Base-by-base conservation (phyloP, 345 rosid species). In the Mallotus nudiflorus region DNA sequence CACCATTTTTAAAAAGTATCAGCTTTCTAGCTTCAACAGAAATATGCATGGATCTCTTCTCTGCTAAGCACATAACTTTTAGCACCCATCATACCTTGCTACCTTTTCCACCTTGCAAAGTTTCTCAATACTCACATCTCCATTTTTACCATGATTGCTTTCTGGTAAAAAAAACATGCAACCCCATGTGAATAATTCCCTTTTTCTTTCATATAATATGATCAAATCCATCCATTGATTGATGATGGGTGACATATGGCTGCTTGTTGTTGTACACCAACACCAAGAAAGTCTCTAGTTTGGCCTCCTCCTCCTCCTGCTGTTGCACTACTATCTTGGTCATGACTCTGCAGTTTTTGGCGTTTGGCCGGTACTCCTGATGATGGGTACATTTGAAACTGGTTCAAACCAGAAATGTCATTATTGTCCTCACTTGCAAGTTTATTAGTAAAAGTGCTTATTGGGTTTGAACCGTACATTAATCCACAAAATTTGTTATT, bases 271-370 rank as follows among this genome's bases (percentile, higher is more conserved):
- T 84, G 89, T 28, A 82, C 86, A 59, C 96, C 97, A 71, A 91
- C 97, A 16, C 99, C 97, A 33, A 95, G 83, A 66, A 95, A 95
- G 59, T 95, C 97, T 70, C 99, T 84, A 20, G 99, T 95, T 79
- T 94, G 82, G 84, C 93, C 98, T 74, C 88, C 85, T 62, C 57
- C 75, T 15, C 65, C 79, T 3, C 22, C 67, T 33, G 7, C 46
- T 18, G 45, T 55, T 13, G 44, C 57, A 4, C 33, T 59, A 31
- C 69, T 74, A 0, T 82, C 85, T 61, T 72, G 73, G 16, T 54
- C 74, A 58, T 1, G n/a, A n/a, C 63, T 82, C 56, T 75, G 85
- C 40, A 73, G 16, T 37, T 70, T 84, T 75, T 85, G 87, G 61
- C 91, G 84, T 69, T 89, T 95, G 49, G 83, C 83, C 11, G 11